A percentile compares a stretch with the other conserved stretches of the same genome.
Conservation (phyloP, 805 yeast genomes). For the Metschnikowia dekortorum region DNA sequence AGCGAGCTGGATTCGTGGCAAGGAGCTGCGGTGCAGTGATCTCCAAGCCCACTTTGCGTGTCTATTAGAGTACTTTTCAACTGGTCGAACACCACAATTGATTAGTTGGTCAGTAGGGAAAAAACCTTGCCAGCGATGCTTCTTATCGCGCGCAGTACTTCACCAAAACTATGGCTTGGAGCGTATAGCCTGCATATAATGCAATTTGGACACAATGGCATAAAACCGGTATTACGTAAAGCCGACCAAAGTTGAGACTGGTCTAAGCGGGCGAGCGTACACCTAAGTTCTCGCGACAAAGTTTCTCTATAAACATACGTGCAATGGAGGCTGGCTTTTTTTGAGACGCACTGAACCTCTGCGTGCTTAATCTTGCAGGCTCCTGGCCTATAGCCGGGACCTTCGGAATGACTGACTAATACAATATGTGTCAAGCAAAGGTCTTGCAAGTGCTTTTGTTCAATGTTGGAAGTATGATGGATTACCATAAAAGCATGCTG, state of each 20-base stretch:
- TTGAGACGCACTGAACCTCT: neutral
- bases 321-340: neutral
- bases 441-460: too few species aligned
- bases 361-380: neutral
- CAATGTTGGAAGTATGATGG: too few species aligned
- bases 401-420: too few species aligned
- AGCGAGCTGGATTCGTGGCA: neutral
- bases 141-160: slow-evolving; percentile 1
- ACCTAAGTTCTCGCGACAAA: neutral
- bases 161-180: neutral
- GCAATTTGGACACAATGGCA: too few species aligned
- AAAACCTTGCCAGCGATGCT: neutral
- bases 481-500: too few species aligned
- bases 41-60: neutral
- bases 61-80: neutral
- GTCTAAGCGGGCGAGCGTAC: too few species aligned
- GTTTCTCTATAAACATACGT: neutral
- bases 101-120: neutral
- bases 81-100: neutral
- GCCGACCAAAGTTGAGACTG: too few species aligned
- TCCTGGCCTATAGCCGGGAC: neutral
- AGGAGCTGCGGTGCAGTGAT: neutral
- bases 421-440: too few species aligned
- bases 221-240: too few species aligned
- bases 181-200: neutral